These are phyloP conservation scores for Malbranchea cinnamomea DNA, from an alignment of 2,329 filamentous ascomycete genomes.

Conservation along the genomic window DNA sequence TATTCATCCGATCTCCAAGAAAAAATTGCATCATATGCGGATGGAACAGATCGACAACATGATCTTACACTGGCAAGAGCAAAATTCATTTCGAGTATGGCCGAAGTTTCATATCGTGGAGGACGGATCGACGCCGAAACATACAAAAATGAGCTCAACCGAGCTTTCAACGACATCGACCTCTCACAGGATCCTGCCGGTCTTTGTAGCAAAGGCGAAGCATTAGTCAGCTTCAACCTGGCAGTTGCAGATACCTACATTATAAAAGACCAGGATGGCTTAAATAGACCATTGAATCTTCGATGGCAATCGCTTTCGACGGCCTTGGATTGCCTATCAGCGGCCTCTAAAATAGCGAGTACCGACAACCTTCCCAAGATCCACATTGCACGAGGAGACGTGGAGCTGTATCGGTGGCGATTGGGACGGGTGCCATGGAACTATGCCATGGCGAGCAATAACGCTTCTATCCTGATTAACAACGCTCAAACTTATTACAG, in stretches of 20 bases:
- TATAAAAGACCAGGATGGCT: constrained; percentile 15
- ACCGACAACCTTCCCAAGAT: constrained; percentile 38
- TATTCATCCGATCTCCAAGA: constrained; percentile 38
- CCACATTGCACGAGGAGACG: constrained; percentile 40
- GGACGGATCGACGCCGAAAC: constrained; percentile 35
- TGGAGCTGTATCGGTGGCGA: constrained; percentile 39
- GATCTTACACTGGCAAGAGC: constrained; percentile 42
- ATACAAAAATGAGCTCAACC: constrained; percentile 34
- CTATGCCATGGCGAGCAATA: constrained; percentile 28
- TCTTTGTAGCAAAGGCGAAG: constrained; percentile 41
- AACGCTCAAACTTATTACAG: constrained; percentile 46
- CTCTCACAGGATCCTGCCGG: constrained; percentile 32
- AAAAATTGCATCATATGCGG: constrained; percentile 39
- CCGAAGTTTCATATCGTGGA: constrained; percentile 41
- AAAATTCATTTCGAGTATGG: constrained; percentile 40
- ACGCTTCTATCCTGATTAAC: constrained; percentile 33
- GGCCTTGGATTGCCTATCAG: constrained; percentile 36
- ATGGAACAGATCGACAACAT: constrained; percentile 29
- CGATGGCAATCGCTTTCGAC: constrained; percentile 39
- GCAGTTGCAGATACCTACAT: constrained; percentile 25
- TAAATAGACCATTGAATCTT: constrained; percentile 18
- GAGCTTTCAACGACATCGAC: constrained; percentile 27
- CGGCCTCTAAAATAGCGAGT: constrained; percentile 36
- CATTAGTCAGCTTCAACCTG: constrained; percentile 39
- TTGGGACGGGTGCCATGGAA: constrained; percentile 33